Evolutionary conservation across 1,284 basidiomycete genomes (phyloP).

Genomic region (Coriolopsis trogii): DNA sequence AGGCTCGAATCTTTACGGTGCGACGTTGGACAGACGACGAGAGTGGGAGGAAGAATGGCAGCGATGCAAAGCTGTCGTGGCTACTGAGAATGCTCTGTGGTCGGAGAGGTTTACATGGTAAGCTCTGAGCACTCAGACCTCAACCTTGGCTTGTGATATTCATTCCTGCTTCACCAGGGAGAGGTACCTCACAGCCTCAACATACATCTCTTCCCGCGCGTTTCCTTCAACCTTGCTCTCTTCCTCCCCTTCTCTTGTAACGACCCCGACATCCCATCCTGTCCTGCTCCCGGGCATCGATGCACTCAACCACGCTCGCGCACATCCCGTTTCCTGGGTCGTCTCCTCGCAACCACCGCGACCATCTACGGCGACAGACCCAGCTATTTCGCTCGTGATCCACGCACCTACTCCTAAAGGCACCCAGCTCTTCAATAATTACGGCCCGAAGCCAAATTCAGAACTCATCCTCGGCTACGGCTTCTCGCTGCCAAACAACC

Average conservation of each 20-base stretch:
- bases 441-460: conserved; percentile 84
- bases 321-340: conserved; percentile 78
- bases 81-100: conserved; percentile 43
- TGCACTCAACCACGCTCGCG: conserved; percentile 79
- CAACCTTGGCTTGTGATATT: too few relatives aligned
- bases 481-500: conserved; percentile 76
- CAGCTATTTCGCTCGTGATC: conserved; percentile 43
- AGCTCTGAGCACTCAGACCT: conserved; percentile 19
- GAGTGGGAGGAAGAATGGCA: conserved; percentile 66
- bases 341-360: conserved; percentile 49
- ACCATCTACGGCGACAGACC: conserved; percentile 5
- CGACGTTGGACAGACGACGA: conserved; percentile 62
- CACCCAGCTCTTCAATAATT: conserved; percentile 86
- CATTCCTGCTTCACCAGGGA: conserved; percentile 62
- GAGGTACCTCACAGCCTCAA: conserved; percentile 67
- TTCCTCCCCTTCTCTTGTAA: conserved; percentile 51
- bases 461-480: conserved; percentile 89
- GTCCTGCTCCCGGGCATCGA: conserved; percentile 87
- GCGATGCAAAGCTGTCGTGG: conserved; percentile 47
- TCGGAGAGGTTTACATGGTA: conserved; percentile 69
- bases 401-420: conserved; percentile 45
- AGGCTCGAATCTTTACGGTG: conserved; percentile 80
- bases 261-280: conserved; percentile 61
- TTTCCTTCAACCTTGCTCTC: conserved; percentile 85
- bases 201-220: conserved; percentile 83